Evolutionary conservation across 2,329 filamentous ascomycete species (phyloP).

Genomic region (Immersiporthe knoxdaviesiana): DNA sequence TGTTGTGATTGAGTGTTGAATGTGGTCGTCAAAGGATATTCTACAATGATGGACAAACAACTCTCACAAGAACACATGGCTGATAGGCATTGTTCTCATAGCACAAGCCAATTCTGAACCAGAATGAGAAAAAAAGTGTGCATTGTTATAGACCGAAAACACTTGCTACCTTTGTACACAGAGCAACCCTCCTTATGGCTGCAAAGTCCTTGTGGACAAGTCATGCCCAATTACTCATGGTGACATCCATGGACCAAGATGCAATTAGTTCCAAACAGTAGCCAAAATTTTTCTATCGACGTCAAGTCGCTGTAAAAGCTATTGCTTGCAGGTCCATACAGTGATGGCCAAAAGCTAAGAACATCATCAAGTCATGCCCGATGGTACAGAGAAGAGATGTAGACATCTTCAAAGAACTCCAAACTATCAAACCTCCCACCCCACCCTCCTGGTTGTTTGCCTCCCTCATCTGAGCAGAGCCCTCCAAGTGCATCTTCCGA

Average conservation of each 20-base stretch:
- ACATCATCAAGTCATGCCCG: conserved; percentile 5
- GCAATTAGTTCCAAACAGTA: no score
- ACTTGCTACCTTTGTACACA: neutral
- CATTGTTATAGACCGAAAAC: neutral
- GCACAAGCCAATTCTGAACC: neutral
- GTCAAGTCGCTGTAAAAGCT: neutral
- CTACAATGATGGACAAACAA: neutral
- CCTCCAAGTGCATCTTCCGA: neutral
- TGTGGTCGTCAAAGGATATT: neutral
- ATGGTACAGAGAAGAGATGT: neutral
- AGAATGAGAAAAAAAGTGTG: neutral
- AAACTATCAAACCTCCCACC: neutral
- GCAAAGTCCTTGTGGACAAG: neutral
- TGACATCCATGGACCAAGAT: neutral
- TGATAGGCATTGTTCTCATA: neutral
- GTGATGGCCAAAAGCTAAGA: neutral
- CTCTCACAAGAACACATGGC: neutral
- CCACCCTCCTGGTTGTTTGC: neutral
- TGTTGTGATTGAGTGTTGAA: neutral
- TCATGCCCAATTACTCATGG: neutral
- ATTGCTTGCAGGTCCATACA: neutral
- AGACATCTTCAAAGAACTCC: conserved; percentile 1
- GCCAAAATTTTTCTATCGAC: conserved; percentile 1
- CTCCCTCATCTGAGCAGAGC: neutral
- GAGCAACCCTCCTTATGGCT: neutral